Base-by-base conservation (phyloP, 2,329 filamentous ascomycete species). In the Pseudofabraea citricarpa region DNA sequence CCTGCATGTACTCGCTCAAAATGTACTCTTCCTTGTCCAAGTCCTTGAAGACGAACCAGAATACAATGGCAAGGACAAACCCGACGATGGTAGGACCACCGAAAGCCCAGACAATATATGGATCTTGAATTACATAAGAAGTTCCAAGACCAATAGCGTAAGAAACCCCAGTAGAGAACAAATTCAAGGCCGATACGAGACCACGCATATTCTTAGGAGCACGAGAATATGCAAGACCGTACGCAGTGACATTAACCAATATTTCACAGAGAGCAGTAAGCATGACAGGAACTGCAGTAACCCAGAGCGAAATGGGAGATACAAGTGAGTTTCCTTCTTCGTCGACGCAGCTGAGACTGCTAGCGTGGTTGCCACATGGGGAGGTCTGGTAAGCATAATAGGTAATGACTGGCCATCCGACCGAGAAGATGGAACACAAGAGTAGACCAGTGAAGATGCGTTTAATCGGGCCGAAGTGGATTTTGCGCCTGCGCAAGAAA, bases 161-260 rank as follows among this genome's bases (percentile, higher is more conserved):
- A 20, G 31, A 43, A 8, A 89, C 69, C 44, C 83, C 84, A 18
- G 72, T 83, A 72, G 79, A 86, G 69, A 85, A 82, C 26, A 88
- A 71, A 60, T 81, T 83, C 56, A 88, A 70, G 21, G 76, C 77
- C 63, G 75, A 73, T 54, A 90, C 83, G 16, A 90, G 73, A 2
- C 81, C 85, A 53, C 84, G 81, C 86, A 90, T 90, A 68, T 87
- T 88, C 56, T 75, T 79, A 22, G 85, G 86, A 0, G 85, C 83
- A 64, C 88, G 87, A 58, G 81, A 82, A 67, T 82, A 90, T 31
- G 86, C 85, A 48, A 87, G 87, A 61, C 88, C 85, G 51, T 85
- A 78, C 2, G 81, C 81, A 5, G 77, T 79, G 40, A 80, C 70
- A 23, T 71, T 75, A 5, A 70, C 68, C 52, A 79, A 74, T 51